phyloP scores from a whole-genome alignment of 129 eudicot species.

The Ambrosia trifida region DNA sequence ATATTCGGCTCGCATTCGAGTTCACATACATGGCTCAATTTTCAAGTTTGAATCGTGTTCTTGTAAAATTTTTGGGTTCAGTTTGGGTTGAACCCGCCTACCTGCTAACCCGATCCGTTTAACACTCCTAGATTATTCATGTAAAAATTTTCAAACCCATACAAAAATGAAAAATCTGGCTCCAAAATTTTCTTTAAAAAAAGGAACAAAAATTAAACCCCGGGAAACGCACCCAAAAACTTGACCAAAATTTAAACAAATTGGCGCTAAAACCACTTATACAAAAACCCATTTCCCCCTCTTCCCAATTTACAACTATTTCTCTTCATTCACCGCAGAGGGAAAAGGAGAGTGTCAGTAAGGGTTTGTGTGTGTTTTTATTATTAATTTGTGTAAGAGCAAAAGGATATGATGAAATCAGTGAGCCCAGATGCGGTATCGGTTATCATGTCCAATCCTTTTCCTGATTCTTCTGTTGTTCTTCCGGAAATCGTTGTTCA shows the following conservation, averaged over 20 bases:
- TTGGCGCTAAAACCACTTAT: slow-evolving; percentile 36
- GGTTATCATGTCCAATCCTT: slow-evolving; percentile 63
- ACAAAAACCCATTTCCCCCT: slow-evolving; percentile 28
- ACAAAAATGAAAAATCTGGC: slow-evolving; percentile 6
- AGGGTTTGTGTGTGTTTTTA: slow-evolving; percentile 6
- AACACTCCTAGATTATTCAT: background rate
- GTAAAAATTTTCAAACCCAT: background rate
- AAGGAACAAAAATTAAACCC: background rate
- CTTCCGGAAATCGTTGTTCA: slow-evolving; percentile 73
- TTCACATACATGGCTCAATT: no score
- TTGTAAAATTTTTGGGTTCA: no score
- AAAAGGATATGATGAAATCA: slow-evolving; percentile 47
- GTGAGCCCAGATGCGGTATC: slow-evolving; percentile 73
- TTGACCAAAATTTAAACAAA: slow-evolving; percentile 6
- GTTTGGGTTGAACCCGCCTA: no score
- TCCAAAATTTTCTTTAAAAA: slow-evolving; percentile 14
- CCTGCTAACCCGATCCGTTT: no score
- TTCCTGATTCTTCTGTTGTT: slow-evolving; percentile 60
- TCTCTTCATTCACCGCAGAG: slow-evolving; percentile 16
- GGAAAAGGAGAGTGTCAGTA: slow-evolving; percentile 7
- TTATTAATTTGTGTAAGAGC: background rate
- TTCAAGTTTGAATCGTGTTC: no score
- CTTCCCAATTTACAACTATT: slow-evolving; percentile 6
- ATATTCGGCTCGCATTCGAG: no score
- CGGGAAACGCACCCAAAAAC: slow-evolving; percentile 6